Evolutionary conservation across 495 filamentous ascomycete species (phyloP).

Genomic region (Trypethelium eluteriae): DNA sequence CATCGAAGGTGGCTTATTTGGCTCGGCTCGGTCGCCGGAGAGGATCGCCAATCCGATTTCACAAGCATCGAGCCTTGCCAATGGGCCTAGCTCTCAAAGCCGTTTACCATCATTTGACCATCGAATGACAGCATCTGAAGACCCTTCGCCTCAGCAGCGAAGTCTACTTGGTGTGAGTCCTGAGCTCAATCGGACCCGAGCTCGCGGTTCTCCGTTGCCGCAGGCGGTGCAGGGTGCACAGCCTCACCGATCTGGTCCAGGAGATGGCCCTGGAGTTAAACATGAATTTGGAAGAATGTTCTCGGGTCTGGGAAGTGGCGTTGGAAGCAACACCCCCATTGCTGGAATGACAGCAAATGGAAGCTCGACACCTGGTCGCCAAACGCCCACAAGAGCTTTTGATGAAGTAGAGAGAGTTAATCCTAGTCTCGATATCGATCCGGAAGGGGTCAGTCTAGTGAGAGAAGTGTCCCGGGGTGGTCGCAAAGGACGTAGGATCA

Average conservation of each 20-base stretch:
- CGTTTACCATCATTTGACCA: conserved; percentile 9
- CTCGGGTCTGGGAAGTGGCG: conserved; percentile 79
- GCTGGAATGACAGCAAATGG: conserved; percentile 43
- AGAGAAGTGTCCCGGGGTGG: conserved; percentile 49
- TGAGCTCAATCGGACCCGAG: conserved; percentile 55
- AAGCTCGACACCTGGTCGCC: conserved; percentile 47
- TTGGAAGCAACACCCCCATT: conserved; percentile 54
- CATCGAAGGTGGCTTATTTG: neutral
- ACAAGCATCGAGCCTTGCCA: neutral
- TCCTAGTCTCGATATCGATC: neutral
- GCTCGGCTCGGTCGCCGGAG: neutral
- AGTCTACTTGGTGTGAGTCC: conserved; percentile 47
- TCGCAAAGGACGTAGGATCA: conserved; percentile 48
- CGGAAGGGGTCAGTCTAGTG: neutral
- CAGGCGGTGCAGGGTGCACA: conserved; percentile 91
- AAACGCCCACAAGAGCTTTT: conserved; percentile 41
- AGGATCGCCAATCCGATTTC: conserved; percentile 8
- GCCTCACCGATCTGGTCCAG: conserved; percentile 63
- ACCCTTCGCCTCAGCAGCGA: conserved; percentile 1
- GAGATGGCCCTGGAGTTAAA: conserved; percentile 80
- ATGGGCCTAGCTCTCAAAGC: conserved; percentile 10
- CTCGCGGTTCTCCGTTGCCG: conserved; percentile 67
- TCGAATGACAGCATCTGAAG: conserved; percentile 12
- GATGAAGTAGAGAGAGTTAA: conserved; percentile 15
- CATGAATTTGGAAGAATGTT: conserved; percentile 89